Evolutionary conservation across 2,329 filamentous ascomycete species (phyloP), one percentile per base, ranked within the genome.

Genomic region (Alternaria consortialis): DNA sequence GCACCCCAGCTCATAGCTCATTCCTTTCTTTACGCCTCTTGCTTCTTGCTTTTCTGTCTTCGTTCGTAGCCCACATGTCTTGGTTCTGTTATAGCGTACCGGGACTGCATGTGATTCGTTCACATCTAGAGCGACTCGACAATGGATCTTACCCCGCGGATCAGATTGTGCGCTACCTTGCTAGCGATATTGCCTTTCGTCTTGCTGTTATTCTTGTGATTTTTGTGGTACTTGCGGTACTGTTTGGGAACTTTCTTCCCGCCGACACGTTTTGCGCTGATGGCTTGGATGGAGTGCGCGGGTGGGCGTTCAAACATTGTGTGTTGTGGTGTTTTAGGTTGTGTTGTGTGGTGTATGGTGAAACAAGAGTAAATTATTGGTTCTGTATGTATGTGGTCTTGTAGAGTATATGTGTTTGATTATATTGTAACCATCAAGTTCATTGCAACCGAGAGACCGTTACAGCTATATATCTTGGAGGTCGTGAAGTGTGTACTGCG

Each of bases 161-260:
- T 27, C 13, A 48, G 23, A 9, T 29, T 25, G 17, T 51, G 40
- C 15, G 34, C 37, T 2, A n/a, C 58, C 27, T 60, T 66, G 6
- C 40, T 53, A 20, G 34, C 39, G 25, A 64, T 43, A 6, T 69
- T 37, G 9, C 55, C 46, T 34, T 36, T 36, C 8, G 20, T 50
- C 17, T 50, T 37, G 15, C 20, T 13, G 31, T 52, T 48, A 64
- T 68, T 47, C 29, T 60, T 56, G 3, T 60, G 29, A 5, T 44
- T 46, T 0, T 9, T 25, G 23, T 69, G 60, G 43, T 66, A 53
- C 34, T 70, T 70, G 43, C 65, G 62, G 23, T 68, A 67, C 20
- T 46, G 48, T 52, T 67, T 67, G n/a, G 66, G 66, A 2, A 60
- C 60, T 53, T 68, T 63, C 29, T 61, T 68, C 9, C 68, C 67